These are phyloP conservation scores for Lithocarpus polystachyus DNA, from an alignment of 306 rosid species.

Conservation along the genomic window DNA sequence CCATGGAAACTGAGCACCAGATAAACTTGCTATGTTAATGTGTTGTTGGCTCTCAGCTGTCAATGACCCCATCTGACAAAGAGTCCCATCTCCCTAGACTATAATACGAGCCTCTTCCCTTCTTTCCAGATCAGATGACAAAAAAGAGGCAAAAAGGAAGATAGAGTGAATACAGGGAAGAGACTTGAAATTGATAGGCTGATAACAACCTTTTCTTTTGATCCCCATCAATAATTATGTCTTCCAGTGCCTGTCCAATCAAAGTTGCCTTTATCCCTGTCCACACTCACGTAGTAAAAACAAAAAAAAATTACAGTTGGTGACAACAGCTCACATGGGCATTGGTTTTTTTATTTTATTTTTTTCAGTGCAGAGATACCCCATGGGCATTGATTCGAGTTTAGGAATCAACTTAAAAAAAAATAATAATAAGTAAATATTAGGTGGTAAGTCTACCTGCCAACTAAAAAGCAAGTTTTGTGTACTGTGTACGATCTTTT, in stretches of 20 bases:
- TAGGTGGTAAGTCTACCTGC: too few relatives aligned
- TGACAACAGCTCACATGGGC: slow-evolving; percentile 12
- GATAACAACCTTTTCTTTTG: slow-evolving; percentile 32
- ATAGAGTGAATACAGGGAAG: slow-evolving; percentile 22
- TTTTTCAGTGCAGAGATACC: not conserved
- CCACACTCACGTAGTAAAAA: slow-evolving; percentile 11
- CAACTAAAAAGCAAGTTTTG: too few relatives aligned
- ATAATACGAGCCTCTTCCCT: slow-evolving; percentile 16
- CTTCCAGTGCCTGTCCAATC: slow-evolving; percentile 17
- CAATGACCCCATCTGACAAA: slow-evolving; percentile 32
- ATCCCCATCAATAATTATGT: slow-evolving; percentile 36
- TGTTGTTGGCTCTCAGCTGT: slow-evolving; percentile 28
- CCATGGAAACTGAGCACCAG: slow-evolving; percentile 11
- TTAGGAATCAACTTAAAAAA: too few relatives aligned
- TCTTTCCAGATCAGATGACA: slow-evolving; percentile 43
- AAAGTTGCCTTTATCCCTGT: slow-evolving; percentile 26
- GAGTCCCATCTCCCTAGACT: slow-evolving; percentile 20
- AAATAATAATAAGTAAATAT: too few relatives aligned
- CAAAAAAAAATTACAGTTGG: slow-evolving; percentile 21
- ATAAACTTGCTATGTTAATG: slow-evolving; percentile 14
- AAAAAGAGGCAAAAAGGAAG: slow-evolving; percentile 33
- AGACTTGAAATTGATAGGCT: slow-evolving; percentile 14
- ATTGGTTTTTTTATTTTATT: not conserved
- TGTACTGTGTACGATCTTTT: too few relatives aligned
- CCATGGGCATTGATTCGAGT: too few relatives aligned